Evolutionary conservation across 2,329 filamentous ascomycete species (phyloP).

Genomic region (Bipolaris zeicola): DNA sequence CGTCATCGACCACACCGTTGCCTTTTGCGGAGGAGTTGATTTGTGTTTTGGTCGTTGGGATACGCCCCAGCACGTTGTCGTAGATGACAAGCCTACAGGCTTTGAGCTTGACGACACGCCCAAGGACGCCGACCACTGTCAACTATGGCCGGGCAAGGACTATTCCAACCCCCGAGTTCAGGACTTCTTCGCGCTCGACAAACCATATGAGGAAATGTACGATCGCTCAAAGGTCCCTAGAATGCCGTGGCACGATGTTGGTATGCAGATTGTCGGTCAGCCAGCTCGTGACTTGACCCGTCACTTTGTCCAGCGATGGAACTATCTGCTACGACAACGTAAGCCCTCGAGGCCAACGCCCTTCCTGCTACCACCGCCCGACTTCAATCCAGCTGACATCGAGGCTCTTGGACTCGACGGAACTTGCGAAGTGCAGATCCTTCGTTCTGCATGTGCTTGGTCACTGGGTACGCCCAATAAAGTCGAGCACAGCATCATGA

Average conservation of each 20-base stretch:
- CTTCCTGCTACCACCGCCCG: slow-evolving; percentile 89
- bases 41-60: slow-evolving; percentile 98
- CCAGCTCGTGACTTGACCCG: slow-evolving; percentile 91
- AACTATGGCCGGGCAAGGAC: slow-evolving; percentile 96
- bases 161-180: slow-evolving; percentile 96
- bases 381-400: slow-evolving; percentile 84
- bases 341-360: slow-evolving; percentile 93
- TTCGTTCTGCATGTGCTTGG: slow-evolving; percentile 89
- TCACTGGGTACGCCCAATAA: slow-evolving; percentile 83
- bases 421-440: slow-evolving; percentile 94
- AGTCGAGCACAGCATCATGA: slow-evolving; percentile 93
- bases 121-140: slow-evolving; percentile 90
- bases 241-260: slow-evolving; percentile 99
- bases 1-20: slow-evolving; percentile 92
- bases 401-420: slow-evolving; percentile 87
- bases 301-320: slow-evolving; percentile 98
- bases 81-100: slow-evolving; percentile 92
- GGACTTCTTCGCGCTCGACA: slow-evolving; percentile 90
- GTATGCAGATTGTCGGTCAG: slow-evolving; percentile 97
- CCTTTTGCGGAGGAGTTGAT: slow-evolving; percentile 94
- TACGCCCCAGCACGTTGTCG: slow-evolving; percentile 86
- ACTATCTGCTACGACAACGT: slow-evolving; percentile 89
- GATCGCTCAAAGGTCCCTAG: slow-evolving; percentile 84
- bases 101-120: slow-evolving; percentile 76
- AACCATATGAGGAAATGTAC: slow-evolving; percentile 99